phyloP scores from a whole-genome alignment of 2,329 filamentous ascomycete genomes.

The Ophiognomonia clavigignenti-juglandacearum region DNA sequence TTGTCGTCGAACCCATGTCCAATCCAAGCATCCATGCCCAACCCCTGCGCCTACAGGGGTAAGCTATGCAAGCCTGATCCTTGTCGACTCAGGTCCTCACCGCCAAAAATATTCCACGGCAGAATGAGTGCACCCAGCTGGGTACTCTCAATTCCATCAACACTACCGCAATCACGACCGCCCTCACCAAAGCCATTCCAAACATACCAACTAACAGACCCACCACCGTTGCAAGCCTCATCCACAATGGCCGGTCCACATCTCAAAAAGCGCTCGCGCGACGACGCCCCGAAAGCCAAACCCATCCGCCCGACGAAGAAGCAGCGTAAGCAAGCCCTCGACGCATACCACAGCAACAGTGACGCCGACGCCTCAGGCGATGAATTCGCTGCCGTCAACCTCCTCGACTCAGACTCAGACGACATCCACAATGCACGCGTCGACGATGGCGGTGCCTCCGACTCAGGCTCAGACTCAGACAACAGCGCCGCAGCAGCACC shows the following conservation, averaged over 20 bases:
- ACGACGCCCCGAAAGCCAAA: constrained; percentile 27
- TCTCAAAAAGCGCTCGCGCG: constrained; percentile 28
- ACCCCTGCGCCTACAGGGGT: too few species aligned
- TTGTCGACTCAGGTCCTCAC: too few species aligned
- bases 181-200: neutral
- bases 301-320: constrained; percentile 43
- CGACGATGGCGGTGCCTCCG: constrained; percentile 38
- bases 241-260: constrained; percentile 25
- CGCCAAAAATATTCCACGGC: constrained; percentile 15
- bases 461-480: constrained; percentile 31
- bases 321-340: constrained; percentile 39
- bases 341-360: constrained; percentile 46
- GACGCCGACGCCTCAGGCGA: constrained; percentile 29
- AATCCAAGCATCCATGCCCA: too few species aligned
- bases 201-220: neutral
- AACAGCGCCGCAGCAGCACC: constrained; percentile 24
- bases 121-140: constrained; percentile 4
- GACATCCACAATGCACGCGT: constrained; percentile 49
- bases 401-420: constrained; percentile 53
- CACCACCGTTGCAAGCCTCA: too few species aligned
- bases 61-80: neutral
- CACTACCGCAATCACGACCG: too few species aligned
- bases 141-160: too few species aligned
- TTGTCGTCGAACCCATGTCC: too few species aligned
- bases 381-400: constrained; percentile 45